phyloP scores from a whole-genome alignment of 164 flowering plant species.

The Nelumbo lutea region DNA sequence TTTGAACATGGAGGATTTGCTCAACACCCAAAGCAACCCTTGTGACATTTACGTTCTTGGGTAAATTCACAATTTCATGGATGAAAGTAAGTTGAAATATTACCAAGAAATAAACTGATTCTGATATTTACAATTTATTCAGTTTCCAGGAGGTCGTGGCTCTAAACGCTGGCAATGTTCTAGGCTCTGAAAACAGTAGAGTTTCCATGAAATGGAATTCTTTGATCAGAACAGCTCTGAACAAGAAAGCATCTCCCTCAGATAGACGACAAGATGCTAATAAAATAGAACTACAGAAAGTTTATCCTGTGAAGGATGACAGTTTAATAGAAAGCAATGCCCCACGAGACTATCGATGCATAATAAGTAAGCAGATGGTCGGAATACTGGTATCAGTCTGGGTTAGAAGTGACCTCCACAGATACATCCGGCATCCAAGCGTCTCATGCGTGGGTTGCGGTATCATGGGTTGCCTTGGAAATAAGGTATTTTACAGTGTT shows the following conservation, averaged over 20 bases:
- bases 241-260: slow-evolving; percentile 23
- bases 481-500: slow-evolving; percentile 33
- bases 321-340: neutral
- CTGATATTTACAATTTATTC: neutral
- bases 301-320: neutral
- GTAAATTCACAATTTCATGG: neutral
- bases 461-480: slow-evolving; percentile 20
- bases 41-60: slow-evolving; percentile 26
- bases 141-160: slow-evolving; percentile 87
- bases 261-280: neutral
- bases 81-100: neutral
- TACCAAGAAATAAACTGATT: neutral
- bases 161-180: slow-evolving; percentile 48
- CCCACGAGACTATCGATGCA: slow-evolving; percentile 9
- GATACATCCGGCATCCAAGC: slow-evolving; percentile 2
- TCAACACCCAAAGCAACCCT: slow-evolving; percentile 8
- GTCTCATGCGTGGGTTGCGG: slow-evolving; percentile 20
- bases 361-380: slow-evolving; percentile 19
- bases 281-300: too few relatives aligned
- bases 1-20: slow-evolving; percentile 20
- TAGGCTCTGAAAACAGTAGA: slow-evolving; percentile 46
- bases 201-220: slow-evolving; percentile 60
- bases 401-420: slow-evolving; percentile 6
- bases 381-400: slow-evolving; percentile 16
- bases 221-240: slow-evolving; percentile 53